Evolutionary conservation across 495 filamentous ascomycete genomes (phyloP).

Genomic region (Tuber indicum): DNA sequence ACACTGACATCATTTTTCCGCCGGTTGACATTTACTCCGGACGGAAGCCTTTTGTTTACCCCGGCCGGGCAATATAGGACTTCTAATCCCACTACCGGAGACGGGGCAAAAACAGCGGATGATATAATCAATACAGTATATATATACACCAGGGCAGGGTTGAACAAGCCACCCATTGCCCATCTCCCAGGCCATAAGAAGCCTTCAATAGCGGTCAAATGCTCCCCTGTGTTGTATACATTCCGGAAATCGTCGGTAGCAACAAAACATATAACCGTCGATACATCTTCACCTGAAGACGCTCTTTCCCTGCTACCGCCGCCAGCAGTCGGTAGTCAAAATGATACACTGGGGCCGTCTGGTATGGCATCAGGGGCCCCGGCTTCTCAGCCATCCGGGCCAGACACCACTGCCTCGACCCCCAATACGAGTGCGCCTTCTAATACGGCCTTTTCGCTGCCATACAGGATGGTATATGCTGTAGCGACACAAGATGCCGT

Average conservation of each 20-base stretch:
- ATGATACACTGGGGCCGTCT: constrained; percentile 73
- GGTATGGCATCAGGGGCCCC: constrained; percentile 50
- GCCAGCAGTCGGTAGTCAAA: constrained; percentile 55
- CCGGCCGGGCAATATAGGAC: constrained; percentile 94
- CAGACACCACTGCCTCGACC: constrained; percentile 49
- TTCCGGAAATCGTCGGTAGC: constrained; percentile 60
- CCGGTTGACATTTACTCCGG: constrained; percentile 85
- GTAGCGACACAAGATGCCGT: constrained; percentile 96
- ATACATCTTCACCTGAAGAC: constrained; percentile 82
- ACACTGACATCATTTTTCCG: constrained; percentile 97
- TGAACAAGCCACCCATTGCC: constrained; percentile 96
- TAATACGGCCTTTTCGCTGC: constrained; percentile 68
- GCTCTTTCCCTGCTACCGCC: constrained; percentile 77
- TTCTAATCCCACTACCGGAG: constrained; percentile 59
- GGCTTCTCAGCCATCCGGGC: constrained; percentile 44
- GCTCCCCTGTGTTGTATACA: constrained; percentile 84
- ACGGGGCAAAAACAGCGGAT: constrained; percentile 64
- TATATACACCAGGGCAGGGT: constrained; percentile 91
- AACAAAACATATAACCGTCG: constrained; percentile 85
- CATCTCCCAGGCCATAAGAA: constrained; percentile 98
- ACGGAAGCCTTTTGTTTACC: constrained; percentile 90
- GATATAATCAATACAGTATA: constrained; percentile 97
- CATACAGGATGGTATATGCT: constrained; percentile 92
- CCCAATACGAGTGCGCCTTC: constrained; percentile 52
- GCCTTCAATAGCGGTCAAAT: constrained; percentile 90